Percentiles rank a stretch among this genome's conserved stretches.
Conservation (phyloP, 2,329 filamentous ascomycete species). For the Fusarium pseudoanthophilum region DNA sequence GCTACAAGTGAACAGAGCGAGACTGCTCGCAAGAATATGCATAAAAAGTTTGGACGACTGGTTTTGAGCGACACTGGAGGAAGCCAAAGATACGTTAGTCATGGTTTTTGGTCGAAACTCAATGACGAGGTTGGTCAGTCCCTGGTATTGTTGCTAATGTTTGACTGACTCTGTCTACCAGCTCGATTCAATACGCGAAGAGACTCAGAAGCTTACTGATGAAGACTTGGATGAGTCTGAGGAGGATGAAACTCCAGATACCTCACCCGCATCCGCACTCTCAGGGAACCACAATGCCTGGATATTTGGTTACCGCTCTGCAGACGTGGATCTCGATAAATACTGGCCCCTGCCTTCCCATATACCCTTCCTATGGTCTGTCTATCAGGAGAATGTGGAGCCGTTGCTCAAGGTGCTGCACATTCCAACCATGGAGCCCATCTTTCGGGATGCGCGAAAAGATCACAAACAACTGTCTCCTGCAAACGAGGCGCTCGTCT, state of each 20-base stretch:
- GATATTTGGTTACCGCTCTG: slow-evolving; percentile 77
- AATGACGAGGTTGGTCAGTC: slow-evolving; percentile 72
- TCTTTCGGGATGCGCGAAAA: slow-evolving; percentile 69
- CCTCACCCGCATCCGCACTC: slow-evolving; percentile 51
- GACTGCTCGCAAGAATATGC: slow-evolving; percentile 41
- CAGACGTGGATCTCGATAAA: slow-evolving; percentile 71
- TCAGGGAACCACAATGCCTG: slow-evolving; percentile 73
- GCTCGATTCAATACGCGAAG: slow-evolving; percentile 58
- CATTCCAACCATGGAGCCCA: slow-evolving; percentile 71
- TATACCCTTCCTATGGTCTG: slow-evolving; percentile 74
- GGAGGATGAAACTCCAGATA: slow-evolving; percentile 65
- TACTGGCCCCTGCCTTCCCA: slow-evolving; percentile 74
- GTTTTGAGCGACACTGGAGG: slow-evolving; percentile 76
- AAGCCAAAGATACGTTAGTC: slow-evolving; percentile 78
- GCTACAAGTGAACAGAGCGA: slow-evolving; percentile 50
- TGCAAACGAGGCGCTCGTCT: slow-evolving; percentile 70
- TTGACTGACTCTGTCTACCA: slow-evolving; percentile 33
- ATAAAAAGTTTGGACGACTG: slow-evolving; percentile 71
- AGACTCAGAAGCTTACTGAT: slow-evolving; percentile 59
- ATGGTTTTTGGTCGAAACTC: slow-evolving; percentile 79
- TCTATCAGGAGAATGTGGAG: slow-evolving; percentile 79
- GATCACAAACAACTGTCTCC: slow-evolving; percentile 68
- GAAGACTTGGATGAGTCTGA: slow-evolving; percentile 66
- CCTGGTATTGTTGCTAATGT: not conserved
- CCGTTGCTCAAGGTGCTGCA: slow-evolving; percentile 78